phyloP scores from a whole-genome alignment of 495 filamentous ascomycete genomes.

The Aspergillus campestris region DNA sequence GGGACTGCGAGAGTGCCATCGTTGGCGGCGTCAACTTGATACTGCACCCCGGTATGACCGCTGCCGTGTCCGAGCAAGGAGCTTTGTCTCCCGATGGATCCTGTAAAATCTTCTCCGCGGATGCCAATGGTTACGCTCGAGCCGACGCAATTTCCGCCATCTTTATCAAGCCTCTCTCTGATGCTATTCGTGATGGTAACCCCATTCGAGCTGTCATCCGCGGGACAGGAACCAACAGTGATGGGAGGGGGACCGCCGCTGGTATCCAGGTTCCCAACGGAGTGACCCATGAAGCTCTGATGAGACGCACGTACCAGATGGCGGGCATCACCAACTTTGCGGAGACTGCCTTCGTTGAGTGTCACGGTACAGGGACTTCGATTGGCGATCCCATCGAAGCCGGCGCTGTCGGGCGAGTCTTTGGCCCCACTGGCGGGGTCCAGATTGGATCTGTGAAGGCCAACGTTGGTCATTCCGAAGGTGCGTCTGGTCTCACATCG shows the following conservation, averaged over 20 bases:
- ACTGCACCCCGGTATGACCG: constrained; percentile 19
- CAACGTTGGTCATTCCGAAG: constrained; percentile 46
- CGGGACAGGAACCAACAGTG: constrained; percentile 15
- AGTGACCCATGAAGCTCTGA: constrained; percentile 15
- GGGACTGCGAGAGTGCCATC: constrained; percentile 28
- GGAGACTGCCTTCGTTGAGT: constrained; percentile 10
- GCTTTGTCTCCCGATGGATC: constrained; percentile 11
- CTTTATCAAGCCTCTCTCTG: constrained; percentile 18
- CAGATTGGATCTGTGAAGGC: constrained; percentile 34
- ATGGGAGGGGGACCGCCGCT: constrained; percentile 16
- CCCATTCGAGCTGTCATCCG: constrained; percentile 29
- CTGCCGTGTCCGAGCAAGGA: constrained; percentile 16
- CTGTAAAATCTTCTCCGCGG: constrained; percentile 50
- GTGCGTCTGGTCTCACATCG: constrained; percentile 44
- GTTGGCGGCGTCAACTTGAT: constrained; percentile 35
- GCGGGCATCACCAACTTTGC: constrained; percentile 13
- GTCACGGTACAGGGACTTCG: constrained; percentile 5
- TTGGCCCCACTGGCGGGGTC: constrained; percentile 18
- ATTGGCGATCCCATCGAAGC: constrained; percentile 34
- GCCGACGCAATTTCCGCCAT: constrained; percentile 39
- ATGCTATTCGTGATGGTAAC: constrained; percentile 24
- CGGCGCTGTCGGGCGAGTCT: constrained; percentile 33
- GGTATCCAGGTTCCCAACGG: constrained; percentile 14
- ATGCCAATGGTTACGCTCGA: constrained; percentile 50
- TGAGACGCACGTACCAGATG: constrained; percentile 18